Percentiles rank a stretch among this genome's conserved stretches.
Evolutionary conservation across 176 grass and related monocot genomes (phyloP).

Genomic region (Phyllostachys edulis): DNA sequence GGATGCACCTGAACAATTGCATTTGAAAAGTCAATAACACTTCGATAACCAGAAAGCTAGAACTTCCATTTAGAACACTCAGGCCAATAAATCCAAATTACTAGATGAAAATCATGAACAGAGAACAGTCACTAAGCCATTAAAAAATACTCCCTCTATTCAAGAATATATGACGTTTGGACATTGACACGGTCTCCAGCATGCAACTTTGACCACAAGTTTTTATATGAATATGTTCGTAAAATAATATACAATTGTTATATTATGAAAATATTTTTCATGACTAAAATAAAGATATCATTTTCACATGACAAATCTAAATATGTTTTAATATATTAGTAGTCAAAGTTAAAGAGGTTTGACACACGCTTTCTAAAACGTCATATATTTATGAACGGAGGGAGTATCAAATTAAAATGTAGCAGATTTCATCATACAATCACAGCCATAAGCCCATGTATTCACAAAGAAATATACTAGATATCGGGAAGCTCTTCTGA

Average conservation of each 20-base stretch:
- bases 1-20: slow-evolving; percentile 80
- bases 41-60: neutral
- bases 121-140: neutral
- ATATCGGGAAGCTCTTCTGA: neutral
- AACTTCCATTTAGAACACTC: neutral
- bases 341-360: too few species aligned
- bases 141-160: neutral
- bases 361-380: too few species aligned
- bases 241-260: too few species aligned
- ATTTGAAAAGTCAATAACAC: slow-evolving; percentile 26
- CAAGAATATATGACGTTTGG: too few species aligned
- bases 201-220: too few species aligned
- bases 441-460: neutral
- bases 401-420: neutral
- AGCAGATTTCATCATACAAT: neutral
- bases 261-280: too few species aligned
- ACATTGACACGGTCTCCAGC: too few species aligned
- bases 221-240: too few species aligned
- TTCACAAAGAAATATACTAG: neutral
- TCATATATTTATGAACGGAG: too few species aligned
- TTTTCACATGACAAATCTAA: too few species aligned
- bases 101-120: neutral
- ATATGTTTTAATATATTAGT: too few species aligned
- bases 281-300: too few species aligned
- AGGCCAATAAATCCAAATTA: neutral